phyloP scores from a whole-genome alignment of 257 asterid genomes.

The Plantago elongata region DNA sequence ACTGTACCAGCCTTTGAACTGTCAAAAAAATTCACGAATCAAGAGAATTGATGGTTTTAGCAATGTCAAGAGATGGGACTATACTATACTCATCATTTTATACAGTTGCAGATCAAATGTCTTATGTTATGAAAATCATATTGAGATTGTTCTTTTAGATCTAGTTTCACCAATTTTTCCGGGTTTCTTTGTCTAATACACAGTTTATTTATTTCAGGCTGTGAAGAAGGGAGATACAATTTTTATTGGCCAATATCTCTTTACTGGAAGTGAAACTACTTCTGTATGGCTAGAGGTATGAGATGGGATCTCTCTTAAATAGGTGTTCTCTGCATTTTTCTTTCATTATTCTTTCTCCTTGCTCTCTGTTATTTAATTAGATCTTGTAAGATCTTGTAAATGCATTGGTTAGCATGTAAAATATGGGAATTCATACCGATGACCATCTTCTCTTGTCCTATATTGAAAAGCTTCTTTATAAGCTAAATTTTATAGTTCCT shows the following conservation, averaged over 20 bases:
- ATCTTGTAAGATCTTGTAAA: too few relatives aligned
- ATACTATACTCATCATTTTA: not conserved
- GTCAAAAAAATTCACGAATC: too few relatives aligned
- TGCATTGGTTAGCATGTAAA: too few relatives aligned
- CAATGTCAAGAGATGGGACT: not conserved
- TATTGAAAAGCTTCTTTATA: not conserved
- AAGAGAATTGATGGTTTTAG: not conserved
- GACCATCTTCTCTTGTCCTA: not conserved
- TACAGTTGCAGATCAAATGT: not conserved
- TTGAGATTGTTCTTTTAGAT: not conserved
- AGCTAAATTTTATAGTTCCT: not conserved
- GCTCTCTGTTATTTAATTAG: too few relatives aligned
- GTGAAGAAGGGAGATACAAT: conserved; percentile 82
- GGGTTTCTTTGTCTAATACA: conserved; percentile 13
- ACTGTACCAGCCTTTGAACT: too few relatives aligned
- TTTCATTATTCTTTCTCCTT: too few relatives aligned
- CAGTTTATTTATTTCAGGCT: conserved; percentile 40
- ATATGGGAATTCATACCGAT: not conserved
- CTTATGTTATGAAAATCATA: not conserved
- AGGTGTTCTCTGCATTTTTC: too few relatives aligned
- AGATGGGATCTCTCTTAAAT: not conserved
- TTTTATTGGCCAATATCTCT: conserved; percentile 82
- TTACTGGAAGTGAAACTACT: conserved; percentile 88
- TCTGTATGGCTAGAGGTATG: conserved; percentile 93
- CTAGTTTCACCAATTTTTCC: not conserved